Percentiles rank a stretch among this genome's conserved stretches.
These are phyloP conservation scores for Monilinia laxa DNA, from an alignment of 2,329 filamentous ascomycete genomes.

Conservation along the genomic window DNA sequence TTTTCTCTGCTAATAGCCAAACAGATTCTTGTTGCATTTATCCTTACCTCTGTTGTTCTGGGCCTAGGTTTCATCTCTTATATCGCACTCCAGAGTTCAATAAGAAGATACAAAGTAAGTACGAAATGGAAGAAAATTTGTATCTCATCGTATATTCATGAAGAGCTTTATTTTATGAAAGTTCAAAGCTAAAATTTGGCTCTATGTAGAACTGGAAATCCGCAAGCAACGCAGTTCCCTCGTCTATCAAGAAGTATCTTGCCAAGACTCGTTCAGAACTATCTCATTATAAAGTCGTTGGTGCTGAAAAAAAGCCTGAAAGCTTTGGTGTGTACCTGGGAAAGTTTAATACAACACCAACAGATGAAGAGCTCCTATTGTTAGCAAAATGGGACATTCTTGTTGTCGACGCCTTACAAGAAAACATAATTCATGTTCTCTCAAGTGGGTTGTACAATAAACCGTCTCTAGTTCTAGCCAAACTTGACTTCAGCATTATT, in stretches of 20 bases:
- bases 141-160: not conserved
- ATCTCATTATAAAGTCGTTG: slow-evolving; percentile 28
- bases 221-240: slow-evolving; percentile 19
- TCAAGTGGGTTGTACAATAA: slow-evolving; percentile 25
- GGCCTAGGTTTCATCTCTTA: slow-evolving; percentile 27
- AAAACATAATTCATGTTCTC: slow-evolving; percentile 42
- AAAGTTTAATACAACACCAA: slow-evolving; percentile 41
- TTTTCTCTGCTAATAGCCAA: slow-evolving; percentile 25
- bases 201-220: slow-evolving; percentile 26
- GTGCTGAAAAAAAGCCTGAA: slow-evolving; percentile 27
- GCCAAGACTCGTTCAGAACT: slow-evolving; percentile 24
- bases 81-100: slow-evolving; percentile 27
- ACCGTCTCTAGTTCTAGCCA: slow-evolving; percentile 30
- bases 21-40: slow-evolving; percentile 35
- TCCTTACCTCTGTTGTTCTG: slow-evolving; percentile 30
- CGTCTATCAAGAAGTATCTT: slow-evolving; percentile 28
- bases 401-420: slow-evolving; percentile 45
- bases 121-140: not conserved
- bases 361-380: slow-evolving; percentile 40
- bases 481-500: slow-evolving; percentile 31
- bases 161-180: not conserved
- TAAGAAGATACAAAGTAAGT: slow-evolving; percentile 21
- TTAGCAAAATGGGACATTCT: slow-evolving; percentile 47
- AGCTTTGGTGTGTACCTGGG: slow-evolving; percentile 46
- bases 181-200: not conserved